Percentiles rank a stretch among this genome's conserved stretches.
Evolutionary conservation across 371 early-diverging fungal genomes (phyloP).

Genomic region (Lichtheimia corymbifera): DNA sequence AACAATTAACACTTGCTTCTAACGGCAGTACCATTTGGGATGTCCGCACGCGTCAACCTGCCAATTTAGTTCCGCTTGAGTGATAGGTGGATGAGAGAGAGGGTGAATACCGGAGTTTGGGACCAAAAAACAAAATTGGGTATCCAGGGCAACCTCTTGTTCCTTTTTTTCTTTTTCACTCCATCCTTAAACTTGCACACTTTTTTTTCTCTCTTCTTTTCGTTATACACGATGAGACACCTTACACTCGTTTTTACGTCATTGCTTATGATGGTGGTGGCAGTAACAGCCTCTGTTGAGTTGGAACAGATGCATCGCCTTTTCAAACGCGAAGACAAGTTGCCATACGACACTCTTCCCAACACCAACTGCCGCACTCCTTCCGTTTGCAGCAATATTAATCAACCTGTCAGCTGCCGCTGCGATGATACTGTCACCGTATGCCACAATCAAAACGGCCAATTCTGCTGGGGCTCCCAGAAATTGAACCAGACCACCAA

Average conservation of each 20-base stretch:
- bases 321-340: slow-evolving; percentile 36
- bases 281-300: background rate
- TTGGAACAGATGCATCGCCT: slow-evolving; percentile 13
- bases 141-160: background rate
- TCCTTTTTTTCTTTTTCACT: slow-evolving; percentile 12
- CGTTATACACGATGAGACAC: slow-evolving; percentile 3
- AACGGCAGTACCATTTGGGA: background rate
- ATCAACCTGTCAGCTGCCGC: slow-evolving; percentile 27
- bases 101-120: background rate
- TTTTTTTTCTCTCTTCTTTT: slow-evolving; percentile 10
- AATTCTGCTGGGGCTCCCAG: slow-evolving; percentile 48
- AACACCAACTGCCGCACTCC: slow-evolving; percentile 31
- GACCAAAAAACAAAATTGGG: background rate
- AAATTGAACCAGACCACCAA: slow-evolving; percentile 22
- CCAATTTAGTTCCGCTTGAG: slow-evolving; percentile 2
- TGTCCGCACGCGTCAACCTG: slow-evolving; percentile 6
- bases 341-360: slow-evolving; percentile 41
- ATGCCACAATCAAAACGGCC: slow-evolving; percentile 26
- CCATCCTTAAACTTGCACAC: slow-evolving; percentile 1
- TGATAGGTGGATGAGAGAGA: background rate
- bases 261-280: slow-evolving; percentile 6
- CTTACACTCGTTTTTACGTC: slow-evolving; percentile 13
- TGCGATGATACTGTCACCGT: slow-evolving; percentile 35
- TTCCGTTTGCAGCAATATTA: slow-evolving; percentile 31
- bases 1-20: background rate